phyloP scores from a whole-genome alignment of 306 rosid species.

The Cucumis melo region DNA sequence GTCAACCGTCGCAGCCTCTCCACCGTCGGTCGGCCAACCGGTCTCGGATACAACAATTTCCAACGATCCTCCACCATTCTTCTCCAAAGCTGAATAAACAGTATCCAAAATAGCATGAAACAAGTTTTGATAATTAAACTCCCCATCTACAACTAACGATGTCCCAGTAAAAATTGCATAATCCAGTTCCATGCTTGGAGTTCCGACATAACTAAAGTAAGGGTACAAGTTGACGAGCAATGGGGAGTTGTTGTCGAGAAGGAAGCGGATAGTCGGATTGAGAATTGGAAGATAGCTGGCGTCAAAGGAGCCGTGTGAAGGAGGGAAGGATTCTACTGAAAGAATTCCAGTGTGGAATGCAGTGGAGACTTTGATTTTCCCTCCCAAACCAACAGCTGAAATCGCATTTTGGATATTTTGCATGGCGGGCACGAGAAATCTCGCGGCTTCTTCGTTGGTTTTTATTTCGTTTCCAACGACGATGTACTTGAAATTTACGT shows the following conservation, averaged over 20 bases:
- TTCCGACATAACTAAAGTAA: background rate
- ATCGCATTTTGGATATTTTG: constrained; percentile 12
- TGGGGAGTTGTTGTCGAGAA: background rate
- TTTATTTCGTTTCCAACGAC: constrained; percentile 14
- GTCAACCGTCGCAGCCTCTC: background rate
- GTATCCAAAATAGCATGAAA: constrained; percentile 23
- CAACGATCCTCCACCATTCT: constrained; percentile 9
- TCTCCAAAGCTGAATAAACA: constrained; percentile 19
- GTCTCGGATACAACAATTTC: constrained; percentile 30
- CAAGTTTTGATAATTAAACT: background rate
- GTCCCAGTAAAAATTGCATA: constrained; percentile 1
- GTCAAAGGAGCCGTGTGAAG: constrained; percentile 13
- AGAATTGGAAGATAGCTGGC: background rate
- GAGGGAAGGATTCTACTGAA: constrained; percentile 8
- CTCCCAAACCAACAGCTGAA: background rate
- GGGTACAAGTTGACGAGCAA: background rate
- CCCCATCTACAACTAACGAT: background rate
- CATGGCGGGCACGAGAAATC: constrained; percentile 18
- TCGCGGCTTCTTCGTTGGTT: background rate
- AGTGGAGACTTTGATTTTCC: constrained; percentile 19
- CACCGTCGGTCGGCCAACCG: constrained; percentile 23
- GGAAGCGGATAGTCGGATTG: background rate
- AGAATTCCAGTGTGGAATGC: constrained; percentile 9
- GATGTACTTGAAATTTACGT: constrained; percentile 21
- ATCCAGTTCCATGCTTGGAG: background rate